A percentile compares a stretch with the other conserved stretches of the same genome.
Conservation (phyloP, 257 asterid species). For the Jasminum sambac region DNA sequence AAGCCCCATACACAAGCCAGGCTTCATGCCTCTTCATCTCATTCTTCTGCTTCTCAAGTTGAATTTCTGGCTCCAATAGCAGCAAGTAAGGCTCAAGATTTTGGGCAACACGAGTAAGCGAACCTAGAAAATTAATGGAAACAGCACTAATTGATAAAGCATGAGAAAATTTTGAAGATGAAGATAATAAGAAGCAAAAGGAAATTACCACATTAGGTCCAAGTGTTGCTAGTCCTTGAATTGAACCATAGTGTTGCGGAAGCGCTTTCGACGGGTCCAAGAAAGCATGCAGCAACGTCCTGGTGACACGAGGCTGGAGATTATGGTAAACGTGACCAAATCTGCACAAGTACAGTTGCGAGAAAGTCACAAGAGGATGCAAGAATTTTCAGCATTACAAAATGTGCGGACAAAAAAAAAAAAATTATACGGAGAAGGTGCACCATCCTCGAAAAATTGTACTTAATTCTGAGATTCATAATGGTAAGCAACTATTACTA, state of each 20-base stretch:
- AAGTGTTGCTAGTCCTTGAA: slow-evolving; percentile 90
- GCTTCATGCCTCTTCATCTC: slow-evolving; percentile 95
- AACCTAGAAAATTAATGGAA: slow-evolving; percentile 48
- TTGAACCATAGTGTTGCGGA: slow-evolving; percentile 97
- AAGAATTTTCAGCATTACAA: not conserved
- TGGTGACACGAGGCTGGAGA: slow-evolving; percentile 89
- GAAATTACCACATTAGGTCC: slow-evolving; percentile 86
- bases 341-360: slow-evolving; percentile 42
- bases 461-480: not conserved
- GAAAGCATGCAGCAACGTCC: slow-evolving; percentile 79
- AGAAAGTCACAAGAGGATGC: not conserved
- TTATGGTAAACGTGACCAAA: slow-evolving; percentile 81
- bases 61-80: slow-evolving; percentile 95
- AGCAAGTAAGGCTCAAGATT: slow-evolving; percentile 75
- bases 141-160: slow-evolving; percentile 17
- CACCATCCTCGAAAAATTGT: slow-evolving; percentile 16
- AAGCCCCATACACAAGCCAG: slow-evolving; percentile 93
- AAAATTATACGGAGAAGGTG: not conserved
- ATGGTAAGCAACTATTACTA: slow-evolving; percentile 27
- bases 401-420: too few species aligned
- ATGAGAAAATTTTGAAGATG: slow-evolving; percentile 13
- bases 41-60: slow-evolving; percentile 84
- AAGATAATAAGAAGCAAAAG: slow-evolving; percentile 15
- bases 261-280: slow-evolving; percentile 84
- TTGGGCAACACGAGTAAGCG: slow-evolving; percentile 78